A percentile compares a stretch with the other conserved stretches of the same genome.
Evolutionary conservation across 2,329 filamentous ascomycete genomes (phyloP).

Genomic region (Alternaria triticimaculans): DNA sequence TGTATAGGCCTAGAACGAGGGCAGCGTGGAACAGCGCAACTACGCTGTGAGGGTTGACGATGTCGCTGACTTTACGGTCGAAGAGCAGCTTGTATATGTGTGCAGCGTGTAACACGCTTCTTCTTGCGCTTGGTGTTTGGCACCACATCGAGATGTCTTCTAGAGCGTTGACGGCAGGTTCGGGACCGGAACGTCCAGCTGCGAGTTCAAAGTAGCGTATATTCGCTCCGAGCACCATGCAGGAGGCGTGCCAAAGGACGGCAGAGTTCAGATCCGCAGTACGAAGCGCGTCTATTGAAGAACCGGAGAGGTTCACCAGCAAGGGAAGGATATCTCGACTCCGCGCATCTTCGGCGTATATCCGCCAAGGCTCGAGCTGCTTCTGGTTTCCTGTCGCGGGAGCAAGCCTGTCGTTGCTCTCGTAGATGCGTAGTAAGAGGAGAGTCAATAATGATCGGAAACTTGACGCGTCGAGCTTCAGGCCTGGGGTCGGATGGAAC

Average conservation of each 20-base stretch:
- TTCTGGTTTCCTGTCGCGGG: conserved; percentile 33
- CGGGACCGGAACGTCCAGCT: conserved; percentile 58
- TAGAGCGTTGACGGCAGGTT: conserved; percentile 56
- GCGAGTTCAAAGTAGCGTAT: conserved; percentile 61
- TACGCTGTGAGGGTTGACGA: conserved; percentile 59
- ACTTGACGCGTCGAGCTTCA: conserved; percentile 40
- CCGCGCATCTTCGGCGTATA: conserved; percentile 57
- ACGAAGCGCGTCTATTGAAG: conserved; percentile 53
- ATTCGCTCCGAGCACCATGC: conserved; percentile 60
- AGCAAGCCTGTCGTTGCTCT: conserved; percentile 44
- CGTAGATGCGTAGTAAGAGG: conserved; percentile 41
- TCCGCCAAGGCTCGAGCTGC: conserved; percentile 47
- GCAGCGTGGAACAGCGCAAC: conserved; percentile 60
- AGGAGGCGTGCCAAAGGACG: conserved; percentile 61
- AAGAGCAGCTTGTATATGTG: conserved; percentile 60
- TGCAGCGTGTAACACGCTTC: conserved; percentile 60
- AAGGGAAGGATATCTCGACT: conserved; percentile 51
- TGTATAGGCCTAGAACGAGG: conserved; percentile 59
- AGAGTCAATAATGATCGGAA: conserved; percentile 42
- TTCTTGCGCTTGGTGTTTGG: conserved; percentile 57
- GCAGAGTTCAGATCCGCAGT: conserved; percentile 58
- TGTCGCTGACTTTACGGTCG: conserved; percentile 60
- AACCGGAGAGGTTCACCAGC: conserved; percentile 45
- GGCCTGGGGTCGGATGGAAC: conserved; percentile 40
- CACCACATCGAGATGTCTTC: conserved; percentile 60